phyloP scores from a whole-genome alignment of 805 yeast species.

The Candida koratica region DNA sequence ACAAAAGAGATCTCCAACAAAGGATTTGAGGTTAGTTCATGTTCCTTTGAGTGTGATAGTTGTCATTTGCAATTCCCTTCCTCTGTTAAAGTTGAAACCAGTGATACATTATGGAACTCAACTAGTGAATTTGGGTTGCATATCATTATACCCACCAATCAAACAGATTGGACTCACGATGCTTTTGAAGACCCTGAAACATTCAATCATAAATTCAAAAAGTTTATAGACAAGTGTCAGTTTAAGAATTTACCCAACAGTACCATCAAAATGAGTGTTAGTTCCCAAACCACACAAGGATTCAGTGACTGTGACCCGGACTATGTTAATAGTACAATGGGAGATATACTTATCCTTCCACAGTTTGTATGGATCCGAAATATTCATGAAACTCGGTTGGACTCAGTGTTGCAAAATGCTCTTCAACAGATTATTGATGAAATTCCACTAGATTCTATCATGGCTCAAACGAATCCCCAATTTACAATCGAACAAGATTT shows the following conservation, averaged over 20 bases:
- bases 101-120: conserved; percentile 56
- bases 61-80: conserved; percentile 55
- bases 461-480: conserved; percentile 9
- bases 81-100: conserved; percentile 41
- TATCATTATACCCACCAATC: conserved; percentile 78
- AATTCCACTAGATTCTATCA: not conserved
- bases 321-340: conserved; percentile 23
- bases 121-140: conserved; percentile 70
- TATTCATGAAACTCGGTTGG: conserved; percentile 40
- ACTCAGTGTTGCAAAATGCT: conserved; percentile 15
- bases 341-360: conserved; percentile 68
- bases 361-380: conserved; percentile 66
- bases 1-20: conserved; percentile 3
- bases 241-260: conserved; percentile 12
- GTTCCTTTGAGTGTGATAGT: conserved; percentile 50
- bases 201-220: conserved; percentile 41
- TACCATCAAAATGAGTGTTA: conserved; percentile 48
- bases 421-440: conserved; percentile 7
- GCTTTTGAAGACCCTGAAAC: conserved; percentile 48
- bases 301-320: conserved; percentile 8
- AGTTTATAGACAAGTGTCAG: conserved; percentile 26
- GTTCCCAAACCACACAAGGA: conserved; percentile 50
- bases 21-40: conserved; percentile 38
- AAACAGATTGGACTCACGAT: conserved; percentile 78
- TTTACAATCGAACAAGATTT: conserved; percentile 31